Conservation (phyloP, 805 yeast genomes). For the Saccharomycopsis sp. region DNA sequence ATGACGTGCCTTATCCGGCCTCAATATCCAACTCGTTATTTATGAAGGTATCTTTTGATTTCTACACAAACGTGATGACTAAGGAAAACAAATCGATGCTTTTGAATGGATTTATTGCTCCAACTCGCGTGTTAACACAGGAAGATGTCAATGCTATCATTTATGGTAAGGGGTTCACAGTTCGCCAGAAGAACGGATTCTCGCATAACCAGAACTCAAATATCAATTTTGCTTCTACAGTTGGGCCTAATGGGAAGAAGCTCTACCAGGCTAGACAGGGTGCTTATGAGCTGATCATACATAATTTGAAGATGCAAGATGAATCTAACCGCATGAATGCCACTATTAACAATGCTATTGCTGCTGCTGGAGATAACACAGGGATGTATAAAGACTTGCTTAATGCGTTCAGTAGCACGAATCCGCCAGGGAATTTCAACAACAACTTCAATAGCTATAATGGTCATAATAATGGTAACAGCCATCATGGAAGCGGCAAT, state of each 20-base stretch:
- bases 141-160: conserved; percentile 62
- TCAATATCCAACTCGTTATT: conserved; percentile 35
- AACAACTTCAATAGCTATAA: conserved; percentile 32
- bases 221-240: conserved; percentile 21
- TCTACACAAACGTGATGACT: conserved; percentile 49
- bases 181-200: conserved; percentile 26
- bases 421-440: conserved; percentile 29
- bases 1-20: conserved; percentile 35
- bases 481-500: conserved; percentile 16
- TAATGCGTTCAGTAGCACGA: conserved; percentile 25
- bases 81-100: conserved; percentile 66
- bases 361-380: not conserved
- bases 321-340: conserved; percentile 12
- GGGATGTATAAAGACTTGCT: conserved; percentile 15
- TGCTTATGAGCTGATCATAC: conserved; percentile 17
- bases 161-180: conserved; percentile 31
- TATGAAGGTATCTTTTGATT: conserved; percentile 30
- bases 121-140: conserved; percentile 50
- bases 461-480: conserved; percentile 13
- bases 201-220: conserved; percentile 20
- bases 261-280: conserved; percentile 20
- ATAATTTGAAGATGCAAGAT: conserved; percentile 14
- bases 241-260: conserved; percentile 2
- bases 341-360: not conserved
- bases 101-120: conserved; percentile 69